Evolutionary conservation across 345 rosid species (phyloP).

Genomic region (Stellera chamaejasme): DNA sequence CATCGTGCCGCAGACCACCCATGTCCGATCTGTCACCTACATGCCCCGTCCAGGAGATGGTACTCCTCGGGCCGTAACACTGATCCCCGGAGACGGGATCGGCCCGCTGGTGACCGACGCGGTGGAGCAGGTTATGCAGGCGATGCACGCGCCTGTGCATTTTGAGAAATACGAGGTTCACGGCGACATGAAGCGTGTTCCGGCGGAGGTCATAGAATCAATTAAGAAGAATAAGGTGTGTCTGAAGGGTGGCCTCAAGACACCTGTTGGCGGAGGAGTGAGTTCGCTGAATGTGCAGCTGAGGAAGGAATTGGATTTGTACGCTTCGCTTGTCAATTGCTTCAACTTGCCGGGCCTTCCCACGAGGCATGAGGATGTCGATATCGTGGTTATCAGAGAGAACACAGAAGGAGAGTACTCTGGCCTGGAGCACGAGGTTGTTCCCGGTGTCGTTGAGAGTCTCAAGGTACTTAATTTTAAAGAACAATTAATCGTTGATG

Average conservation of each 20-base stretch:
- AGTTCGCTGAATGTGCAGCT: conserved; percentile 82
- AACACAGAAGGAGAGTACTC: conserved; percentile 96
- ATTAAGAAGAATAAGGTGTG: conserved; percentile 94
- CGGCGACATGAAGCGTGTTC: conserved; percentile 86
- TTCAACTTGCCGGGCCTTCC: conserved; percentile 82
- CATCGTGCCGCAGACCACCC: conserved; percentile 24
- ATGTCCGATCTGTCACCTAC: conserved; percentile 74
- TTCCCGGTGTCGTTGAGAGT: conserved; percentile 95
- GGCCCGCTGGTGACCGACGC: conserved; percentile 89
- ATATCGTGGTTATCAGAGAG: conserved; percentile 92
- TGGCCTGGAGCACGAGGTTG: conserved; percentile 94
- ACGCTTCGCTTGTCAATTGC: conserved; percentile 85
- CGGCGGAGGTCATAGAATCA: conserved; percentile 78
- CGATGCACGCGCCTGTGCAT: conserved; percentile 95
- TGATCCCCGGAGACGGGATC: conserved; percentile 95
- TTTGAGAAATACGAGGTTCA: conserved; percentile 86
- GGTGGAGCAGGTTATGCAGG: conserved; percentile 92
- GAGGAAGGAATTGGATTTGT: conserved; percentile 85
- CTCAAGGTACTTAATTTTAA: conserved; percentile 51
- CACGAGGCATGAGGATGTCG: conserved; percentile 80
- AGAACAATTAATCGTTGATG: too few relatives aligned
- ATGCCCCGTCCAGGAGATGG: conserved; percentile 99
- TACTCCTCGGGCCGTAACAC: conserved; percentile 72
- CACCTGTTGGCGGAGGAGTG: conserved; percentile 97
- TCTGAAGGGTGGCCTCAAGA: conserved; percentile 80